These are phyloP conservation scores for Solanum lignicaule DNA, from an alignment of 257 asterid genomes.

Conservation along the genomic window DNA sequence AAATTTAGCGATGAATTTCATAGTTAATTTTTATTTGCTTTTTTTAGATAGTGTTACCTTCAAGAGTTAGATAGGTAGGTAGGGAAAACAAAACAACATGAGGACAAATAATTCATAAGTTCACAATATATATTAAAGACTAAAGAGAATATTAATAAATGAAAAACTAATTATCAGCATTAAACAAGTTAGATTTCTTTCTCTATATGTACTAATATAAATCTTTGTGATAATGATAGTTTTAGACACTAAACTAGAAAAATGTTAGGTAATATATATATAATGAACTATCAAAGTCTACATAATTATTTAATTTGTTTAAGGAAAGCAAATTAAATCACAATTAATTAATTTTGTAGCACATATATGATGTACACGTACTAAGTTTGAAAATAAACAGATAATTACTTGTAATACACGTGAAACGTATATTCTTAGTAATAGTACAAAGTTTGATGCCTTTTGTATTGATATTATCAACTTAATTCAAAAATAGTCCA, in stretches of 20 bases:
- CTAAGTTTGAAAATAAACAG: not conserved
- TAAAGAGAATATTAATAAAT: not conserved
- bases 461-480: not conserved
- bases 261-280: not conserved
- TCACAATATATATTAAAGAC: not conserved
- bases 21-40: not conserved
- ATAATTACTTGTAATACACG: constrained; percentile 5
- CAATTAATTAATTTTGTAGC: not conserved
- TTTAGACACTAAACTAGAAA: not conserved
- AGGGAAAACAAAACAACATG: not conserved
- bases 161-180: not conserved
- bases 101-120: not conserved
- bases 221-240: constrained; percentile 9
- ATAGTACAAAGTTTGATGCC: not conserved
- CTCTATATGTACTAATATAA: not conserved
- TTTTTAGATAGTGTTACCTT: not conserved
- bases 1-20: not conserved
- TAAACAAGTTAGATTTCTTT: constrained; percentile 1
- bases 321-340: not conserved
- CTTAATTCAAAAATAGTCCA: not conserved
- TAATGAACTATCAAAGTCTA: not conserved
- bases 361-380: not conserved
- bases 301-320: not conserved
- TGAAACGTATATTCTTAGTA: not conserved
- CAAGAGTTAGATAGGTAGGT: not conserved